Percentiles rank a stretch among this genome's conserved stretches.
Evolutionary conservation across 345 rosid genomes (phyloP).

Genomic region (Nephelium lappaceum): DNA sequence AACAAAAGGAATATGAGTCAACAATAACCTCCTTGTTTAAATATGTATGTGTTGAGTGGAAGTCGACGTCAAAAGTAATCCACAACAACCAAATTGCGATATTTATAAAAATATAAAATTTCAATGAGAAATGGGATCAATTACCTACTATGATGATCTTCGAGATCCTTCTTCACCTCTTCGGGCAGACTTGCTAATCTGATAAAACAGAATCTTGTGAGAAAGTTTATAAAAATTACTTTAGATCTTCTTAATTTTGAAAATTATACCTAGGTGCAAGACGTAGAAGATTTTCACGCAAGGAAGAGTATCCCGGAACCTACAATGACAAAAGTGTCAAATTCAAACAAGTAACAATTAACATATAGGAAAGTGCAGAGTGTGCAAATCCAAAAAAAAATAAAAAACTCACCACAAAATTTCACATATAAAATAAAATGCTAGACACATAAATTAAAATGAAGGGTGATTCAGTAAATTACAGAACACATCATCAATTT

Average conservation of each 20-base stretch:
- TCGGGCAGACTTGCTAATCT: conserved; percentile 84
- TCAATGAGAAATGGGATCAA: not conserved
- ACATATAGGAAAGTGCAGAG: not conserved
- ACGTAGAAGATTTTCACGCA: conserved; percentile 71
- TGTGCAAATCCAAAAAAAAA: not conserved
- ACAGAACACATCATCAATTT: not conserved
- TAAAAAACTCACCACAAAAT: not conserved
- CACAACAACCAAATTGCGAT: not conserved
- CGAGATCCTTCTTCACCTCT: conserved; percentile 79
- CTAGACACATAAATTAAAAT: not conserved
- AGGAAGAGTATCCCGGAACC: conserved; percentile 82
- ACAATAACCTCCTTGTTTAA: not conserved
- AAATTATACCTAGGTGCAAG: conserved; percentile 70
- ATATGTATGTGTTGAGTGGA: not conserved
- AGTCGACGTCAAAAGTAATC: not conserved
- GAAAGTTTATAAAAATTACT: not conserved
- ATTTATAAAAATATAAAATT: not conserved
- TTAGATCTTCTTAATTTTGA: not conserved
- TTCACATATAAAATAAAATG: not conserved
- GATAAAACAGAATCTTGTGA: conserved; percentile 26
- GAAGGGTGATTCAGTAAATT: not conserved
- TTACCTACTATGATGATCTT: conserved; percentile 86
- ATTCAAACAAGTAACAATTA: conserved; percentile 13
- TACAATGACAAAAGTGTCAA: conserved; percentile 30
- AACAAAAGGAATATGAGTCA: not conserved